Percentiles rank a stretch among this genome's conserved stretches.
phyloP scores from a whole-genome alignment of 768 basidiomycete genomes.

The Galerina sulciceps region DNA sequence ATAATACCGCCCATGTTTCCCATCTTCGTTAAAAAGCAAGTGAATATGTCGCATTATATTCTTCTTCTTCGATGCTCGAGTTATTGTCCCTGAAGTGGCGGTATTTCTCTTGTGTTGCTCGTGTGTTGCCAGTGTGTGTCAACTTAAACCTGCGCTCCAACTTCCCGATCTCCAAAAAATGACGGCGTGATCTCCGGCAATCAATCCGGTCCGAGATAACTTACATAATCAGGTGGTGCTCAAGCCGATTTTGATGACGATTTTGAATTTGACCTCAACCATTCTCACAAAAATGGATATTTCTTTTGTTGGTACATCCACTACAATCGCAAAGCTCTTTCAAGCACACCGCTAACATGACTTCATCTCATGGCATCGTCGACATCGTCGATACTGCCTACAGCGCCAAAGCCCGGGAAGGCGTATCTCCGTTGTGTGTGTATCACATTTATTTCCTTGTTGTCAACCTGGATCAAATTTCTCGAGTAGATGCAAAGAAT shows the following conservation, averaged over 20 bases:
- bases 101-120: too few species aligned
- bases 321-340: neutral
- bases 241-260: slow-evolving; percentile 13
- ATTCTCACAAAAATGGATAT: slow-evolving; percentile 6
- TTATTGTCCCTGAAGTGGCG: too few species aligned
- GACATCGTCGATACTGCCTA: slow-evolving; percentile 34
- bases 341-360: neutral
- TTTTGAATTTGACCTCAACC: slow-evolving; percentile 11
- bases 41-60: too few species aligned
- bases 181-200: neutral
- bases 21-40: too few species aligned
- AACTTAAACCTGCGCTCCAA: too few species aligned
- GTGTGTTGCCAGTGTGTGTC: too few species aligned
- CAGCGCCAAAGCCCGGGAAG: slow-evolving; percentile 32
- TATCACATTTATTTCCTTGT: neutral
- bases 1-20: too few species aligned
- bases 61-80: too few species aligned
- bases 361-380: slow-evolving; percentile 18
- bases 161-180: neutral
- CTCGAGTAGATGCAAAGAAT: slow-evolving; percentile 29
- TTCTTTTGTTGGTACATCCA: neutral
- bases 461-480: neutral
- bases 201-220: neutral
- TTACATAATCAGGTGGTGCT: neutral
- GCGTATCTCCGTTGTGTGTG: slow-evolving; percentile 26